A percentile compares a stretch with the other conserved stretches of the same genome.
Evolutionary conservation across 2,329 filamentous ascomycete genomes (phyloP).

Genomic region (Claviceps humidiphila): DNA sequence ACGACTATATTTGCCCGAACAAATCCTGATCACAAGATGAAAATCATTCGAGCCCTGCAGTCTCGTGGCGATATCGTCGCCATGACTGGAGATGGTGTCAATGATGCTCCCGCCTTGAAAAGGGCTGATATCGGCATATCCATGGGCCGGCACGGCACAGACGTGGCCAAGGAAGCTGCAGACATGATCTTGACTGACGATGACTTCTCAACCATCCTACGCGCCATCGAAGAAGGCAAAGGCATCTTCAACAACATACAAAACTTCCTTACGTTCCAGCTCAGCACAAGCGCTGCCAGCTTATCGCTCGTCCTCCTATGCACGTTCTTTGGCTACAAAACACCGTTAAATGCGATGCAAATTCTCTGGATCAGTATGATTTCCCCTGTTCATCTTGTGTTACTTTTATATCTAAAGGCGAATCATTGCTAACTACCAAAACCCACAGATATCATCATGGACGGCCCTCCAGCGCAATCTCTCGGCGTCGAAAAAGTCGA

Average conservation of each 20-base stretch:
- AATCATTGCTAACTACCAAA: background rate
- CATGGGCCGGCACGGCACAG: conserved; percentile 89
- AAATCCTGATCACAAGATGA: conserved; percentile 95
- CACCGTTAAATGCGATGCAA: conserved; percentile 96
- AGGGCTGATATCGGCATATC: conserved; percentile 96
- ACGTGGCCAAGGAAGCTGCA: conserved; percentile 93
- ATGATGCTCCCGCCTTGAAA: conserved; percentile 92
- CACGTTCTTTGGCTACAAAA: conserved; percentile 85
- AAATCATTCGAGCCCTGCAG: conserved; percentile 86
- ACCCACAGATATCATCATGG: conserved; percentile 87
- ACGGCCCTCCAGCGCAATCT: conserved; percentile 92
- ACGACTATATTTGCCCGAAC: conserved; percentile 94
- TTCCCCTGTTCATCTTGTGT: background rate
- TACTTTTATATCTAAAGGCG: background rate
- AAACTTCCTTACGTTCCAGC: conserved; percentile 96
- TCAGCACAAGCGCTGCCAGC: conserved; percentile 91
- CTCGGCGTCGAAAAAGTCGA: conserved; percentile 93
- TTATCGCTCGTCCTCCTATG: conserved; percentile 84
- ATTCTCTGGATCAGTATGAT: conserved; percentile 93
- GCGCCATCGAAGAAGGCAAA: conserved; percentile 95
- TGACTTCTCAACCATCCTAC: conserved; percentile 82
- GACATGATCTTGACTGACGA: conserved; percentile 88
- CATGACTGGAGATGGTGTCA: conserved; percentile 97
- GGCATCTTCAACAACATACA: conserved; percentile 99
- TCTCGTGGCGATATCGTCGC: conserved; percentile 90